A percentile compares a stretch with the other conserved stretches of the same genome.
Conservation (phyloP, 495 filamentous ascomycete genomes). For the Podospora conica region DNA sequence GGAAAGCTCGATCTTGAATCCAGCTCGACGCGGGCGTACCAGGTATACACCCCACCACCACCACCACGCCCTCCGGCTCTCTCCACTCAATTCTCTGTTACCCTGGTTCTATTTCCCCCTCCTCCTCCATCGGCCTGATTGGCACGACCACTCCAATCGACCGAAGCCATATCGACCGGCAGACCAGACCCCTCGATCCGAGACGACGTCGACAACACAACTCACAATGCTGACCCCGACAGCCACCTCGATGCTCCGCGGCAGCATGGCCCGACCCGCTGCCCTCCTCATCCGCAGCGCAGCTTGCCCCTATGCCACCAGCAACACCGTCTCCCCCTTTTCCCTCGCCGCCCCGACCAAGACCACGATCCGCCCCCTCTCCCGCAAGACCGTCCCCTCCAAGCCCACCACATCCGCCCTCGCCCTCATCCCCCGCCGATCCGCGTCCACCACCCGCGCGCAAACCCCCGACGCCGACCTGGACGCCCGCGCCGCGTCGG, state of each 20-base stretch:
- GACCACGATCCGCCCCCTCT: conserved; percentile 11
- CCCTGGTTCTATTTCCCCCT: neutral
- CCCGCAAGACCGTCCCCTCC: conserved; percentile 4
- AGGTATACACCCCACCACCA: neutral
- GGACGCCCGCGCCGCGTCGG: conserved; percentile 19
- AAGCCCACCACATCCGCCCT: conserved; percentile 10
- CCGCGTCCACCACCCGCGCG: conserved; percentile 8
- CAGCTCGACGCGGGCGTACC: neutral
- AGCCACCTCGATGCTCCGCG: conserved; percentile 30
- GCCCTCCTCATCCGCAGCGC: conserved; percentile 25
- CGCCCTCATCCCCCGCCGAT: conserved; percentile 8
- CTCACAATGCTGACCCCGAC: conserved; percentile 27
- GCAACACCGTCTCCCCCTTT: conserved; percentile 15
- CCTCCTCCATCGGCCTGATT: neutral
- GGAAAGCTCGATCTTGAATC: neutral
- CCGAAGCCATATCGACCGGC: neutral
- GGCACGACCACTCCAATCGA: neutral
- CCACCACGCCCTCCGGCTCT: neutral
- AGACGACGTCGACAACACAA: neutral
- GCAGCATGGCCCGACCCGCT: conserved; percentile 24
- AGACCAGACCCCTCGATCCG: neutral
- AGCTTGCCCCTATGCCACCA: conserved; percentile 24
- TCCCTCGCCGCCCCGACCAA: conserved; percentile 4
- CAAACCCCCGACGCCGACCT: conserved; percentile 20
- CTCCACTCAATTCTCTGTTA: neutral